Evolutionary conservation across 2,329 filamentous ascomycete genomes (phyloP).

Genomic region (Trichoderma citrinoviride): DNA sequence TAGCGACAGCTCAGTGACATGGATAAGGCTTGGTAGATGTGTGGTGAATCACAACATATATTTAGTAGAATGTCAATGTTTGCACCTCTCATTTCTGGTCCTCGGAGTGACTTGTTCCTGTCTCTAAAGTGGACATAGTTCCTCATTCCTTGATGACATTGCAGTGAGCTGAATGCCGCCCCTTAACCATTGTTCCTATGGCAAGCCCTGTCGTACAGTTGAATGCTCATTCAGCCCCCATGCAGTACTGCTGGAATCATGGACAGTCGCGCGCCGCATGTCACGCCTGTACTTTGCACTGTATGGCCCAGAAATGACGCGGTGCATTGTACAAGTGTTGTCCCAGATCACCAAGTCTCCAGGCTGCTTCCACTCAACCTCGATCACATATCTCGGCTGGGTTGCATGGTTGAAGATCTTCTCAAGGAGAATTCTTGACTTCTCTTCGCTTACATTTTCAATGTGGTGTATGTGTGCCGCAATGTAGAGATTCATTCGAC

Average conservation of each 20-base stretch:
- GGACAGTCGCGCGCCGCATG: slow-evolving; percentile 55
- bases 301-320: slow-evolving; percentile 48
- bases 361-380: slow-evolving; percentile 24
- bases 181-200: background rate
- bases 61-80: too few species aligned
- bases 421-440: slow-evolving; percentile 39
- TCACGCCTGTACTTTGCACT: slow-evolving; percentile 50
- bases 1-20: too few species aligned
- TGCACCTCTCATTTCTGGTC: too few species aligned
- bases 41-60: too few species aligned
- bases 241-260: slow-evolving; percentile 42
- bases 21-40: too few species aligned
- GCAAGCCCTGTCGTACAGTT: background rate
- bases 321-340: slow-evolving; percentile 56
- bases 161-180: background rate
- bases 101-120: too few species aligned
- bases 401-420: slow-evolving; percentile 47
- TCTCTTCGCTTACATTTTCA: slow-evolving; percentile 39
- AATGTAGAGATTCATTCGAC: slow-evolving; percentile 53
- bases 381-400: slow-evolving; percentile 46
- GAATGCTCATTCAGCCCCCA: slow-evolving; percentile 38
- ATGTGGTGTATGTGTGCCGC: slow-evolving; percentile 54
- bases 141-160: background rate
- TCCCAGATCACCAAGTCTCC: slow-evolving; percentile 51
- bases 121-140: too few species aligned